Percentiles rank a stretch among this genome's conserved stretches.
Conservation (phyloP, 345 rosid genomes). For the Nasturtium officinale region DNA sequence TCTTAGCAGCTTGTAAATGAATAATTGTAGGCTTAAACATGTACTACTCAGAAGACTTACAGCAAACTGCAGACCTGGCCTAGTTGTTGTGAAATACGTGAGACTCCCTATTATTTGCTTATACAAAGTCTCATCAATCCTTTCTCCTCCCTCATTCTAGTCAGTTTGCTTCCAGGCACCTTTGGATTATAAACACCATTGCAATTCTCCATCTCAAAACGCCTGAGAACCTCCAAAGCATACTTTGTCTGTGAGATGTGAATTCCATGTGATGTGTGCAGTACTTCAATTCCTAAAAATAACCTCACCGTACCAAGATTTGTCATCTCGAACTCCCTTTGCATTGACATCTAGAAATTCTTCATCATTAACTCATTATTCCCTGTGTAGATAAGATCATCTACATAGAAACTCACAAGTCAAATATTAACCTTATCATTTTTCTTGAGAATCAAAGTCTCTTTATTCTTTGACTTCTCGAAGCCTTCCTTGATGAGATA, state of each 20-base stretch:
- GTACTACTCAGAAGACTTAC: background rate
- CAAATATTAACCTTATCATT: background rate
- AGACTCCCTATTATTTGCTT: background rate
- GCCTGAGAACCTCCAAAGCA: background rate
- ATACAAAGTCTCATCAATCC: background rate
- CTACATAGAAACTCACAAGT: background rate
- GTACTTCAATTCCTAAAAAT: background rate
- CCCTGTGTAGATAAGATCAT: background rate
- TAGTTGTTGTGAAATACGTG: background rate
- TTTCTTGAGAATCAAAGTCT: background rate
- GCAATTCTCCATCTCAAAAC: background rate
- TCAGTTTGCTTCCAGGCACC: background rate
- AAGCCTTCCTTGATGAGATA: background rate
- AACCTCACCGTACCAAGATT: background rate
- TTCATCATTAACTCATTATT: background rate
- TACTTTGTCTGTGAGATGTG: background rate
- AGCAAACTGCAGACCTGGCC: background rate
- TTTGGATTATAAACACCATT: background rate
- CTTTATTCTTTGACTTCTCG: background rate
- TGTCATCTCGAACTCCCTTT: background rate
- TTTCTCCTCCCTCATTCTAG: background rate
- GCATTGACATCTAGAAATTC: background rate
- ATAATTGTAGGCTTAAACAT: rapidly evolving
- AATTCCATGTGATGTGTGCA: background rate
- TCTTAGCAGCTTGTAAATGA: background rate